Conservation (phyloP, 768 basidiomycete genomes). For the Lactifluus volemus region DNA sequence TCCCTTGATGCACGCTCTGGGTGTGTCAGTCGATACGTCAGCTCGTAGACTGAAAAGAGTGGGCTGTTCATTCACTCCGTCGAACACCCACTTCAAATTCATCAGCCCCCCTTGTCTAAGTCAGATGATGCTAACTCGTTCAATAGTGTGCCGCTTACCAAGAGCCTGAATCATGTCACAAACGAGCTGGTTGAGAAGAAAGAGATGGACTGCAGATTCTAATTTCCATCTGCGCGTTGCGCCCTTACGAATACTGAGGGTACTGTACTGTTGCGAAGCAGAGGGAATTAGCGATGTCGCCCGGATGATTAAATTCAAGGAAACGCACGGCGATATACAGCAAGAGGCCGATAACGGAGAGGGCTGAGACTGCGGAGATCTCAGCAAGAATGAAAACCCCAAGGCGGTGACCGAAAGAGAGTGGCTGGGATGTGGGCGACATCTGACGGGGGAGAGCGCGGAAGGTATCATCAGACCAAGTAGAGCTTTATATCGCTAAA, state of each 20-base stretch:
- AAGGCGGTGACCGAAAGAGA: conserved; percentile 21
- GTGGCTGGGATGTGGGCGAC: background rate
- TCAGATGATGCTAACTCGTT: background rate
- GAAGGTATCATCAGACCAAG: too few relatives aligned
- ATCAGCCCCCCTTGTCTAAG: conserved; percentile 30
- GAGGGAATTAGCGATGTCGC: background rate
- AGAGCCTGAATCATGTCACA: conserved; percentile 26
- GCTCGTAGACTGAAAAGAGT: background rate
- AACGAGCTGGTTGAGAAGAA: conserved; percentile 24
- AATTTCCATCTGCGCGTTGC: conserved; percentile 17
- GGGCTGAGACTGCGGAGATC: conserved; percentile 22
- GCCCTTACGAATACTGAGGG: conserved; percentile 16
- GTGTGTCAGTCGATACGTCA: background rate
- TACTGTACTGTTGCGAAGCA: conserved; percentile 18
- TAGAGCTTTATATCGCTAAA: background rate
- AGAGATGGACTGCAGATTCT: conserved; percentile 24
- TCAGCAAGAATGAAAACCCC: conserved; percentile 24
- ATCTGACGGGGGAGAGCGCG: background rate
- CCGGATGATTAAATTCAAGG: background rate
- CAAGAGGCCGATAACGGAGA: conserved; percentile 19
- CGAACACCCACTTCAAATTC: conserved; percentile 29
- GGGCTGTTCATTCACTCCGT: conserved; percentile 25
- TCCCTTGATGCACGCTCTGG: background rate
- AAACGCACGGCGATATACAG: conserved; percentile 21
- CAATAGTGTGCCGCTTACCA: conserved; percentile 14